Base-by-base conservation (phyloP, 2,329 filamentous ascomycete genomes). In the Epichloe hybrida region DNA sequence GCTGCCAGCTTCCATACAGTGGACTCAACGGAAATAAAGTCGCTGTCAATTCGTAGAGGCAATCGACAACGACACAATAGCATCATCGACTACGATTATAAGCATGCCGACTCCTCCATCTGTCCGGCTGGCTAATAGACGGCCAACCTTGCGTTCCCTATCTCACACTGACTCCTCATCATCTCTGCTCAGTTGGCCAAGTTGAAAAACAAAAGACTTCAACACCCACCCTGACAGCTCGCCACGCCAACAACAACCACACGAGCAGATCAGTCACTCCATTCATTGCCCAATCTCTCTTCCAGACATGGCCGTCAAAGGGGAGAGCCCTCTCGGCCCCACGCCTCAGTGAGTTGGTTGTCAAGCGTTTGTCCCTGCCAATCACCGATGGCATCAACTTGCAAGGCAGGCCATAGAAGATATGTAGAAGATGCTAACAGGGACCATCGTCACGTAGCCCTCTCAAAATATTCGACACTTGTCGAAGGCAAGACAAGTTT, bases 391-490 rank as follows among this genome's bases (percentile, higher is more conserved):
- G 8, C 31, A 31, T 31, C 31, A 31, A 31, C 9, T 31, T 11
- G 31, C 31, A 11, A 31, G 36, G 36, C 36, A 38, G 36, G 12
- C 36, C 15, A n/a, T 5, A 6, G 36, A 38, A 38, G 13, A 38
- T 5, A 17, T 17, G 17, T 17, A 38, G 15, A n/a, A 38, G 36
- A 38, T n/a, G 36, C 36, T 38, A 2, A 39, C 23, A 3, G n/a
- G 39, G 23, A 15, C 41, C 5, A 31, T 17, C 21, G 21, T 21
- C 15, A 7, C 5, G 5, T 9, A 80, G 79, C 60, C 78, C 78
- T 9, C 69, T 81, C 55, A 77, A 76, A 57, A 69, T 83, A 47
- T 83, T 83, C 57, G 74, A 80, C 56, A 61, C 72, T 41, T 73
- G 76, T 5, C 74, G 70, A 59, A 65, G 66, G 45, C 68, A 79